Evolutionary conservation across 305 asterid genomes (phyloP), one percentile per base, ranked within the genome.

Genomic region (Solanum hybrid): DNA sequence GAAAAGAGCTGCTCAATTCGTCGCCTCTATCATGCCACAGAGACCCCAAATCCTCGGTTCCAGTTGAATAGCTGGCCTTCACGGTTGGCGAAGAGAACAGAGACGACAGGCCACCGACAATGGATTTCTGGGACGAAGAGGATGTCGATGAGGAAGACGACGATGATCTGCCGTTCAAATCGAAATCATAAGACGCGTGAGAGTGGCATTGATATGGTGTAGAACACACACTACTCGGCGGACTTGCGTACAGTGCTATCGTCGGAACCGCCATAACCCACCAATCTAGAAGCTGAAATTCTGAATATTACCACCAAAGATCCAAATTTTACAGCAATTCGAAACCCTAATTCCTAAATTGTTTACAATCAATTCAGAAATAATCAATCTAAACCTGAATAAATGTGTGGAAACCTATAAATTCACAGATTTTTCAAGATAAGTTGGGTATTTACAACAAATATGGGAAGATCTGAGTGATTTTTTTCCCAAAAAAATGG

Each of bases 241-340:
- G 95, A 90, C 95, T 95, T 64, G 98, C 94, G 92, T 94, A 96
- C 57, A 97, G 93, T 89, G 98, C 98, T 89, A 97, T 97, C 77
- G 99, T 91, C 84, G 95, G 95, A 57, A 92, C 94, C 81, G 93
- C 92, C 95, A 92, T 93, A 42, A 40, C 11, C 31, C 34, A 42
- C 24, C 81, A 42, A 29, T n/a, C 51, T 57, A 78, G 34, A 74
- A 81, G 24, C 88, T 83, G 51, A 87, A 76, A 81, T 85, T 78
- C 67, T 35, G 20, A 42, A 71, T 36, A 18, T 6, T 46, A 67
- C 39, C 67, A 22, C 61, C 69, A n/a, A 40, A 51, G 69, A 20
- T 71, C 26, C 20, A 87, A 61, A 11, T 39, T 18, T 34, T 24
- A 81, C 28, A 75, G 20, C 36, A 80, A 35, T 57, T 11, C 20